Evolutionary conservation across 108 stramenopile genomes (phyloP), one percentile per base, ranked within the genome.

Genomic region (Mediolabrus comicus): DNA sequence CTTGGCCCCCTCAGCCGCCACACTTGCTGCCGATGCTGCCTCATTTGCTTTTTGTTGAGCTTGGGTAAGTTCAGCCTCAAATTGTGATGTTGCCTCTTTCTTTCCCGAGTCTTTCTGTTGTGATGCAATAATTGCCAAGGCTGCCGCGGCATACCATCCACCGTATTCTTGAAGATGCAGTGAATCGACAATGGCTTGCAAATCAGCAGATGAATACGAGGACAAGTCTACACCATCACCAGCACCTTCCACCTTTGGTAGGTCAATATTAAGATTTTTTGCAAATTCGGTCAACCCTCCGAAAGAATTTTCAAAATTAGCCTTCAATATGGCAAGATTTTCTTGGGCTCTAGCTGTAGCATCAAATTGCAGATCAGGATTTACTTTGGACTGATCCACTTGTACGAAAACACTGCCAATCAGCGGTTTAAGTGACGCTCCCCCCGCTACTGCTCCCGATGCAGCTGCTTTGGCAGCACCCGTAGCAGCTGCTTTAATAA

Each of bases 121-220:
- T 14, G 69, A 65, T 65, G 75, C 75, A 28, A 54, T 60, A 27
- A 69, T 59, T n/a, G 69, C 69, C 69, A 70, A 65, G 0, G 39
- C 68, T 53, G 53, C 64, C 19, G 75, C 75, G 22, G 39, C 63
- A 36, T 77, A 77, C 75, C 75, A 77, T 17, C 75, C 75, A 1
- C 75, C 75, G 59, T 70, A 77, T 68, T 77, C 68, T 53, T 65
- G 49, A 14, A 77, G 39, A 49, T 77, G 75, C 46, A 77, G 75
- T 24, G 75, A 70, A 51, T 69, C 68, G 12, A 77, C 25, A 30
- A 70, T 51, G 24, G 68, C 51, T 38, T 43, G 56, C 46, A 74
- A 22, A 29, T 38, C 17, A 35, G 68, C 26, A 34, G 63, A 35
- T 17, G 56, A 53, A 22, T 43, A 52, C 2, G 35, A 28, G 24